A percentile compares a stretch with the other conserved stretches of the same genome.
phyloP scores from a whole-genome alignment of 345 rosid genomes.

The Aegle marmelos region DNA sequence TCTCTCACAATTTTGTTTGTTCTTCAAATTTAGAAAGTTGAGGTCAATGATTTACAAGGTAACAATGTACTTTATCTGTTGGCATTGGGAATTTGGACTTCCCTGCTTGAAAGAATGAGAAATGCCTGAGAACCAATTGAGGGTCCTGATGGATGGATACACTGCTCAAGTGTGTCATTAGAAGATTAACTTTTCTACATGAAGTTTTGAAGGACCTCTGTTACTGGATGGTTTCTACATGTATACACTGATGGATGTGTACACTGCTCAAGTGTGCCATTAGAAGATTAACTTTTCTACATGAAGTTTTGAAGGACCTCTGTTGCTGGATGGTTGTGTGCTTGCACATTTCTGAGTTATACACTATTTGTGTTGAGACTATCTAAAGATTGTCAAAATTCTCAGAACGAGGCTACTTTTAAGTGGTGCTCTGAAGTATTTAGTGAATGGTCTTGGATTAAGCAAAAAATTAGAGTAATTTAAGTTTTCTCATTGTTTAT shows the following conservation, averaged over 20 bases:
- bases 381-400: background rate
- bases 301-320: background rate
- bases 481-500: background rate
- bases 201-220: background rate
- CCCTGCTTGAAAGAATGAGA: background rate
- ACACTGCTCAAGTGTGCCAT: background rate
- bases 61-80: background rate
- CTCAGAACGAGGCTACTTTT: background rate
- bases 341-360: background rate
- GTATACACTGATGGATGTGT: background rate
- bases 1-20: background rate
- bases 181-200: background rate
- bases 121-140: background rate
- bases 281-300: background rate
- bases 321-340: background rate
- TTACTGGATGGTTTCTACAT: no score
- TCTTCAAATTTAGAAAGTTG: background rate
- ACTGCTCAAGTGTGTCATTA: background rate
- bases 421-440: background rate
- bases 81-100: background rate
- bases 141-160: background rate
- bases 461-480: background rate
- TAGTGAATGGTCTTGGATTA: background rate
- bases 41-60: background rate
- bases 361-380: background rate